phyloP scores from a whole-genome alignment of 495 filamentous ascomycete genomes.

The Extremus antarcticus region DNA sequence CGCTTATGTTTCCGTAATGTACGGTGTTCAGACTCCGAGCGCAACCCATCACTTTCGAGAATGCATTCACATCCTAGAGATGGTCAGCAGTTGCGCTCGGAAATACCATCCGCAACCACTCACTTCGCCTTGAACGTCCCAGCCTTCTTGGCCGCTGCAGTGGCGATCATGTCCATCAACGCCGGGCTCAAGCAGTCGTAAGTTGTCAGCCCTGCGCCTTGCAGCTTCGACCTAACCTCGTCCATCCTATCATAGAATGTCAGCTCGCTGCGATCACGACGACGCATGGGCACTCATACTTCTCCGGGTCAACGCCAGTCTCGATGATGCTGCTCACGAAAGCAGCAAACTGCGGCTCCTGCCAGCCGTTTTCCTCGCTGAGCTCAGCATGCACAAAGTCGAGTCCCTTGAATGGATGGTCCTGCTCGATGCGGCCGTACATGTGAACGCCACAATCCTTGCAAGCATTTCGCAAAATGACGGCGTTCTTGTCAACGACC shows the following conservation, averaged over 20 bases:
- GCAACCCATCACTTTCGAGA: no score
- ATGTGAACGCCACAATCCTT: conserved; percentile 44
- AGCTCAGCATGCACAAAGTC: conserved; percentile 53
- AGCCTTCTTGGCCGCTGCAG: background rate
- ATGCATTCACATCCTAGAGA: background rate
- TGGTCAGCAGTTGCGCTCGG: background rate
- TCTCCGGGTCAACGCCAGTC: conserved; percentile 44
- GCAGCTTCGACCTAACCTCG: conserved; percentile 39
- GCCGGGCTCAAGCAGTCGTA: conserved; percentile 35
- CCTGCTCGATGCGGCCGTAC: conserved; percentile 48
- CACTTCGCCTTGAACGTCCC: conserved; percentile 2
- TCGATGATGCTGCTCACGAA: conserved; percentile 52
- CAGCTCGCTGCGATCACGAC: no score
- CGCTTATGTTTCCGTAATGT: no score
- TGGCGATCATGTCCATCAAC: conserved; percentile 9
- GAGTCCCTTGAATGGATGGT: conserved; percentile 51
- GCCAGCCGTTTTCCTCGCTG: conserved; percentile 45
- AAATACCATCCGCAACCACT: background rate
- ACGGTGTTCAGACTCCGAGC: no score
- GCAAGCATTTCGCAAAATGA: conserved; percentile 50
- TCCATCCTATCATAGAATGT: conserved; percentile 27
- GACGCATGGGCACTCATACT: no score
- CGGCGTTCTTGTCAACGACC: conserved; percentile 41
- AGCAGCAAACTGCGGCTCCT: conserved; percentile 52
- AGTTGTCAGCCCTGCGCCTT: conserved; percentile 38